These are phyloP conservation scores for Dactylellina parvicollis DNA, from an alignment of 2,329 filamentous ascomycete species.

Conservation along the genomic window DNA sequence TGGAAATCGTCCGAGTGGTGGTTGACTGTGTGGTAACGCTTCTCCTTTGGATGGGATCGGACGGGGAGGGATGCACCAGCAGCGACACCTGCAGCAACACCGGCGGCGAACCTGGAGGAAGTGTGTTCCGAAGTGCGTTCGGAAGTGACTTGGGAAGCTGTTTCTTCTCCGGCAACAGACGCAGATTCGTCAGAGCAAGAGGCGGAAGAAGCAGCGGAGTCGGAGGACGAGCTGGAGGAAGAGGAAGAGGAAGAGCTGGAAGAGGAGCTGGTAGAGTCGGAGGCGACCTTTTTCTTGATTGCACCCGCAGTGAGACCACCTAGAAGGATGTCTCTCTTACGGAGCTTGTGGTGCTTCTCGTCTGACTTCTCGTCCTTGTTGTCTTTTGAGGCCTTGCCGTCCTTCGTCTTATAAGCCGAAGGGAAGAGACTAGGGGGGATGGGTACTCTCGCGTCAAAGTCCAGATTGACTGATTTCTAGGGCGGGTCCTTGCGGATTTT, in stretches of 20 bases:
- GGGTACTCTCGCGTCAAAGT: conserved; percentile 99
- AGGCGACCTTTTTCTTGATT: conserved; percentile 65
- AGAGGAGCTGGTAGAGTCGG: too few species aligned
- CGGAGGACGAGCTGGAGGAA: conserved; percentile 24
- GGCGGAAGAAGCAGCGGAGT: conserved; percentile 45
- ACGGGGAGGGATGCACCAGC: conserved; percentile 41
- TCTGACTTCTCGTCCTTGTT: conserved; percentile 66
- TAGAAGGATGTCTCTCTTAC: conserved; percentile 84
- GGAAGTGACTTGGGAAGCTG: conserved; percentile 55
- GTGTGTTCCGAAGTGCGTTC: conserved; percentile 51
- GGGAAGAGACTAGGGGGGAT: conserved; percentile 99
- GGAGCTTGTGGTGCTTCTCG: conserved; percentile 80
- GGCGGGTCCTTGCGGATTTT: conserved; percentile 53
- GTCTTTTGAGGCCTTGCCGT: conserved; percentile 70
- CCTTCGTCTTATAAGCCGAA: conserved; percentile 83
- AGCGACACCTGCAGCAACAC: conserved; percentile 40
- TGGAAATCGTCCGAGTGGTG: conserved; percentile 53
- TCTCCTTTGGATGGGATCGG: conserved; percentile 43
- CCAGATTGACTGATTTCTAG: conserved; percentile 87
- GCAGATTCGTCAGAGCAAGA: conserved; percentile 54
- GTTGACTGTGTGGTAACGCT: conserved; percentile 53
- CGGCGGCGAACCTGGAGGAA: conserved; percentile 32
- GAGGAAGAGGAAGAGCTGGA: conserved; percentile 58
- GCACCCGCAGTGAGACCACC: conserved; percentile 62
- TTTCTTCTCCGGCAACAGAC: conserved; percentile 51